Evolutionary conservation across 2,329 filamentous ascomycete genomes (phyloP).

Genomic region (Stemphylium lycopersici): DNA sequence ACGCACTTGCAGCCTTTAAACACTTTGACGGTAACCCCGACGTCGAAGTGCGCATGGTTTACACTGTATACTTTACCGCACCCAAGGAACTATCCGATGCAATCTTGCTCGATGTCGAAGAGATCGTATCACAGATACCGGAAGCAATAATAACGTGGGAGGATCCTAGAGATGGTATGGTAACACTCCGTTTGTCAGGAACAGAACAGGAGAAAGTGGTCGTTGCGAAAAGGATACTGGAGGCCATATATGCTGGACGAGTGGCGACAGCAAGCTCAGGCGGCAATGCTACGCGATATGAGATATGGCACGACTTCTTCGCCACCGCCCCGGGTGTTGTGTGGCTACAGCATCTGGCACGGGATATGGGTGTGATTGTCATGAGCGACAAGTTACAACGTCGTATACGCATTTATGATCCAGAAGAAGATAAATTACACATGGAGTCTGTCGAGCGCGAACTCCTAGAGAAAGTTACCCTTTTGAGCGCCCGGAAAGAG

Average conservation of each 20-base stretch:
- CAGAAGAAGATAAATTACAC: neutral
- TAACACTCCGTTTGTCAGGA: slow-evolving; percentile 9
- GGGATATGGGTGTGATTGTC: neutral
- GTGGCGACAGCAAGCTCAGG: neutral
- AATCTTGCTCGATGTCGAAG: slow-evolving; percentile 1
- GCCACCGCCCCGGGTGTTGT: slow-evolving; percentile 1
- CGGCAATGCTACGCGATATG: neutral
- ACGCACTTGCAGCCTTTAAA: slow-evolving; percentile 9
- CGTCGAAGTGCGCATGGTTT: slow-evolving; percentile 2
- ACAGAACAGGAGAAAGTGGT: neutral
- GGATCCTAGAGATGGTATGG: slow-evolving; percentile 4
- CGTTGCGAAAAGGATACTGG: slow-evolving; percentile 6
- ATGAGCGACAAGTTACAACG: slow-evolving; percentile 10
- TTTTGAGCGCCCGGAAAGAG: neutral
- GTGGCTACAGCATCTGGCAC: slow-evolving; percentile 8
- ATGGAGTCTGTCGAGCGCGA: neutral
- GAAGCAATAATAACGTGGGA: neutral
- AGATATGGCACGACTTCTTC: slow-evolving; percentile 18
- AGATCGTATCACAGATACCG: neutral
- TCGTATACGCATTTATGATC: slow-evolving; percentile 10
- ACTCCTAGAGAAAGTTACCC: slow-evolving; percentile 1
- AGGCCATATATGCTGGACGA: slow-evolving; percentile 7
- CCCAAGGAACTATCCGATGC: slow-evolving; percentile 6
- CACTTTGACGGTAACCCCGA: neutral
- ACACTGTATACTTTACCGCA: slow-evolving; percentile 8